A percentile compares a stretch with the other conserved stretches of the same genome.
Evolutionary conservation across 2,329 filamentous ascomycete species (phyloP).

Genomic region (Aspergillus awamori): DNA sequence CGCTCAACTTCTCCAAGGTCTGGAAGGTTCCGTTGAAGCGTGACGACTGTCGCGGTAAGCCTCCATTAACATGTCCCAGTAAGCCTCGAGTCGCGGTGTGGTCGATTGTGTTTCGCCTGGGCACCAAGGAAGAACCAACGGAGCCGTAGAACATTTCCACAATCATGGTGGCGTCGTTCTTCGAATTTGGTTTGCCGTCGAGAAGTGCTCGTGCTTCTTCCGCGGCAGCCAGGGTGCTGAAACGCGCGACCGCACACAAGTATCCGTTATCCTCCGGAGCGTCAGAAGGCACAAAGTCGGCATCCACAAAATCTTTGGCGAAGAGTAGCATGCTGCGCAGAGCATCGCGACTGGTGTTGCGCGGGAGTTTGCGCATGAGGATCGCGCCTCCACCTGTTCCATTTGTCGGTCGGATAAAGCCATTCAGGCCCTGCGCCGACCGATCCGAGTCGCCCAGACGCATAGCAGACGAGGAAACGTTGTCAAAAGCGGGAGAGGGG

Average conservation of each 20-base stretch:
- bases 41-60: slow-evolving; percentile 56
- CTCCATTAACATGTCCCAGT: slow-evolving; percentile 43
- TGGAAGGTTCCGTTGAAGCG: slow-evolving; percentile 66
- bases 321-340: slow-evolving; percentile 68
- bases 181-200: slow-evolving; percentile 64
- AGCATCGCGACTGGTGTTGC: slow-evolving; percentile 60
- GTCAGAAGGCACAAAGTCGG: slow-evolving; percentile 59
- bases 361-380: slow-evolving; percentile 62
- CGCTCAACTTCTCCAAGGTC: slow-evolving; percentile 59
- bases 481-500: slow-evolving; percentile 41
- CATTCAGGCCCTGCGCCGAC: slow-evolving; percentile 40
- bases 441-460: slow-evolving; percentile 40
- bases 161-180: slow-evolving; percentile 62
- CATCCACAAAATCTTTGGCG: slow-evolving; percentile 63
- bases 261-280: slow-evolving; percentile 60
- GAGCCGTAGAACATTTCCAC: slow-evolving; percentile 56
- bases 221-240: slow-evolving; percentile 59
- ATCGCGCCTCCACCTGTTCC: slow-evolving; percentile 47
- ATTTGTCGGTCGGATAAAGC: slow-evolving; percentile 34
- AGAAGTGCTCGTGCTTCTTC: slow-evolving; percentile 62
- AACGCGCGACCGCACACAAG: slow-evolving; percentile 61
- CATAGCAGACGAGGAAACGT: slow-evolving; percentile 34
- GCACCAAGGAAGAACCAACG: slow-evolving; percentile 34
- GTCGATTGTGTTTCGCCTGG: slow-evolving; percentile 59
- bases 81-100: slow-evolving; percentile 41